Evolutionary conservation across 805 yeast species (phyloP).

Genomic region (Metschnikowia matae): DNA sequence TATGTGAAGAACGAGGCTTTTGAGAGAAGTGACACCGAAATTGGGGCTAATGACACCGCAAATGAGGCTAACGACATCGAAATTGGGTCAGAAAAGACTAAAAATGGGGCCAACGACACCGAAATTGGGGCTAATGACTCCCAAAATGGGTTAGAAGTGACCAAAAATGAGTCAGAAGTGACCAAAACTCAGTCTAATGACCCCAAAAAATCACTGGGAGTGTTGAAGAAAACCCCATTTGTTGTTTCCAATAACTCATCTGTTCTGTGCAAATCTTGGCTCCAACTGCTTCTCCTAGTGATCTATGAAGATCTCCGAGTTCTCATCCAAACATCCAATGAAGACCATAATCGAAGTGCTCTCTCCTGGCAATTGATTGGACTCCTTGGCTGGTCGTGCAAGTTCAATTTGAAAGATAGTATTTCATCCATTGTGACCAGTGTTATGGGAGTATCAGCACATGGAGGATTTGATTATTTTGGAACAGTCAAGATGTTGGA

Average conservation of each 20-base stretch:
- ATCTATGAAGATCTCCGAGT: conserved; percentile 56
- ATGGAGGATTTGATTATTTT: conserved; percentile 60
- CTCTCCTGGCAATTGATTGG: conserved; percentile 76
- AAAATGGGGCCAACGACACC: conserved; percentile 25
- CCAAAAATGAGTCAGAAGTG: too few species aligned
- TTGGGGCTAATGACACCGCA: too few species aligned
- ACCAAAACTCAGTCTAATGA: too few species aligned
- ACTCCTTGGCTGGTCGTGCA: conserved; percentile 34
- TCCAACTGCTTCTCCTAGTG: conserved; percentile 67
- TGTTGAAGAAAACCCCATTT: conserved; percentile 5
- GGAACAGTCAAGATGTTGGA: conserved; percentile 49
- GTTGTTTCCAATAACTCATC: conserved; percentile 24
- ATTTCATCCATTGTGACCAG: conserved; percentile 40
- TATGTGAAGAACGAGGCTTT: conserved; percentile 65
- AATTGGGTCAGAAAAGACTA: not conserved
- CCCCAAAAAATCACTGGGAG: too few species aligned
- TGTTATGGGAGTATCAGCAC: conserved; percentile 46
- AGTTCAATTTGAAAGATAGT: conserved; percentile 35
- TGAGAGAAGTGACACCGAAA: conserved; percentile 1
- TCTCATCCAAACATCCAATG: conserved; percentile 24
- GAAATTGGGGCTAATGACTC: conserved; percentile 3
- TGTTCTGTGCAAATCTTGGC: conserved; percentile 65
- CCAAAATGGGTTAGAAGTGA: too few species aligned
- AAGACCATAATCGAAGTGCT: conserved; percentile 47
- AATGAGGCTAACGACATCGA: too few species aligned